Base-by-base conservation (phyloP, 1,139 yeast species). In the Taphrina populina region DNA sequence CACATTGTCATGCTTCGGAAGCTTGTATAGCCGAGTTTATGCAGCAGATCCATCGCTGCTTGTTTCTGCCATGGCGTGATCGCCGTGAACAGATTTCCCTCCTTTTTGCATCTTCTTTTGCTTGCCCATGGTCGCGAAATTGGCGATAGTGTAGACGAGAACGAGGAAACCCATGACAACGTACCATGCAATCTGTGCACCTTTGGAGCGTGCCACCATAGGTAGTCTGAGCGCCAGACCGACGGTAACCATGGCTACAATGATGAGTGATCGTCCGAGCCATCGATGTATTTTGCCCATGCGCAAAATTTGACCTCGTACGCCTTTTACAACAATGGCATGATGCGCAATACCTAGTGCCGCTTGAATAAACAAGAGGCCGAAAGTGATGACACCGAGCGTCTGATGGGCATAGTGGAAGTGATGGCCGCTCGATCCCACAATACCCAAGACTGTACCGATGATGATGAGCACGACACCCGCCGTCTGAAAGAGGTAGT, bases 81-180 rank as follows among this genome's bases (percentile, higher is more conserved):
- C n/a, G n/a, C n/a, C n/a, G n/a, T n/a, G n/a, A n/a, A n/a, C n/a
- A n/a, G n/a, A n/a, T n/a, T n/a, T n/a, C n/a, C n/a, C n/a, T n/a
- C n/a, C n/a, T n/a, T n/a, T n/a, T n/a, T n/a, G n/a, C n/a, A n/a
- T n/a, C n/a, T n/a, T n/a, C n/a, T n/a, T n/a, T n/a, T n/a, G n/a
- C n/a, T n/a, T n/a, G n/a, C n/a, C n/a, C n/a, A n/a, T n/a, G n/a
- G n/a, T n/a, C 20, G 26, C 19, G 24, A 39, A n/a, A 32, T 39
- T 39, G 45, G 45, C 45, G 24, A 39, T 13, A n/a, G 45, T 39
- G 15, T 39, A 39, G 6, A 20, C 20, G 11, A 39, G 33, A 24
- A 39, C 45, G 15, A 39, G 27, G 11, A 26, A 30, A 13, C 45
- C 45, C 45, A 39, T 39, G 20, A 39, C 45, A 30, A 39, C 45